Evolutionary conservation across 345 rosid species (phyloP).

Genomic region (Pelargonium nanum): DNA sequence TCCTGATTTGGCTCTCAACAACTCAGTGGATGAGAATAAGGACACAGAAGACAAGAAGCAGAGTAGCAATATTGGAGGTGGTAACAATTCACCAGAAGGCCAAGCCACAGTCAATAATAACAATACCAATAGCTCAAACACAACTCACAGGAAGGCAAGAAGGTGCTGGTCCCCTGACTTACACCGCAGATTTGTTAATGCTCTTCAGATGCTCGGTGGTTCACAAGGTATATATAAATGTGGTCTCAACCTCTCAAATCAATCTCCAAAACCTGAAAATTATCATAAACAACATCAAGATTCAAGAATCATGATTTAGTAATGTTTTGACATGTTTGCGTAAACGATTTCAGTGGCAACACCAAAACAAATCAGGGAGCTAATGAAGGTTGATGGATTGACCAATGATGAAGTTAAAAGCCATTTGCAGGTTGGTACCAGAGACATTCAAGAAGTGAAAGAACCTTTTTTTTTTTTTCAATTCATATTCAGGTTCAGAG

Average conservation of each 20-base stretch:
- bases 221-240: conserved; percentile 64
- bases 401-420: conserved; percentile 99
- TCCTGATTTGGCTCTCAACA: conserved; percentile 59
- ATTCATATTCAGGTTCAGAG: too few relatives aligned
- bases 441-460: conserved; percentile 11
- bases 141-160: conserved; percentile 80
- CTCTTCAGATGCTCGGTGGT: conserved; percentile 98
- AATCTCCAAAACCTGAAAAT: too few relatives aligned
- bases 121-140: conserved; percentile 11
- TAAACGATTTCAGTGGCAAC: conserved; percentile 99
- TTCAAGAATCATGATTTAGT: too few relatives aligned
- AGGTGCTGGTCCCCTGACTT: conserved; percentile 99
- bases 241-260: too few relatives aligned
- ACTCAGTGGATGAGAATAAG: conserved; percentile 41
- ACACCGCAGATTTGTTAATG: conserved; percentile 89
- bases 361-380: conserved; percentile 93
- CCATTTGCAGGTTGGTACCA: conserved; percentile 77
- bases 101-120: conserved; percentile 18
- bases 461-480: background rate
- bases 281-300: too few relatives aligned
- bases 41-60: conserved; percentile 24
- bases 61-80: background rate
- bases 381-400: conserved; percentile 99
- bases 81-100: conserved; percentile 24
- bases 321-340: too few relatives aligned